These are phyloP conservation scores for Amanita inopinata DNA, from an alignment of 768 basidiomycete genomes.

Conservation along the genomic window DNA sequence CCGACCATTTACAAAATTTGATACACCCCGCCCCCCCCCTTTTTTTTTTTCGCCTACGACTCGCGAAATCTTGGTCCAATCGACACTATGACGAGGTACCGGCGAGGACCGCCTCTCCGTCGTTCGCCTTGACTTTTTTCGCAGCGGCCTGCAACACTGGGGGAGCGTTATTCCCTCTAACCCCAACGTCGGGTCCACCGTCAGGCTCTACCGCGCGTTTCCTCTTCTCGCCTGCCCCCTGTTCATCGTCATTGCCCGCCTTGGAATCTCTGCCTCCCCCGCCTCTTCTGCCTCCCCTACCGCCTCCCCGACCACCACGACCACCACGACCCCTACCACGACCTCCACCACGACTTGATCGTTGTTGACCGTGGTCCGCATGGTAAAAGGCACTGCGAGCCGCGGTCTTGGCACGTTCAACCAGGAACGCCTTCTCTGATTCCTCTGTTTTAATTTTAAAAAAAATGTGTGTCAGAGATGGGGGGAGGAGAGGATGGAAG, in stretches of 20 bases:
- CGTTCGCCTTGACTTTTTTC: slow-evolving; percentile 38
- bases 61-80: no score
- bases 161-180: slow-evolving; percentile 55
- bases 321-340: slow-evolving; percentile 23
- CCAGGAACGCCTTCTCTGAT: slow-evolving; percentile 61
- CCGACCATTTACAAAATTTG: no score
- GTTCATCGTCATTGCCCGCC: slow-evolving; percentile 27
- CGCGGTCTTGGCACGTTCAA: slow-evolving; percentile 63
- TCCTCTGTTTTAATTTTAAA: slow-evolving; percentile 38
- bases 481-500: background rate
- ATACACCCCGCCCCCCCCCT: no score
- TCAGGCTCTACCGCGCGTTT: slow-evolving; percentile 73
- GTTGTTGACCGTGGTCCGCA: slow-evolving; percentile 12
- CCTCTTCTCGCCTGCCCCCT: slow-evolving; percentile 59
- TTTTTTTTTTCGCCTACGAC: no score
- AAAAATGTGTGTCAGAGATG: slow-evolving; percentile 6
- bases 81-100: background rate
- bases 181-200: slow-evolving; percentile 60
- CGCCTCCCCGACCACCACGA: slow-evolving; percentile 34
- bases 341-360: slow-evolving; percentile 16
- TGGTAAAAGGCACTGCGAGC: slow-evolving; percentile 41
- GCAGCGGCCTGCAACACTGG: slow-evolving; percentile 28
- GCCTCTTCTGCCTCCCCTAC: slow-evolving; percentile 36
- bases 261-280: slow-evolving; percentile 34
- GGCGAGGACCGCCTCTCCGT: slow-evolving; percentile 17